Base-by-base conservation (phyloP, 306 rosid species). In the Dalbergia cultrata region DNA sequence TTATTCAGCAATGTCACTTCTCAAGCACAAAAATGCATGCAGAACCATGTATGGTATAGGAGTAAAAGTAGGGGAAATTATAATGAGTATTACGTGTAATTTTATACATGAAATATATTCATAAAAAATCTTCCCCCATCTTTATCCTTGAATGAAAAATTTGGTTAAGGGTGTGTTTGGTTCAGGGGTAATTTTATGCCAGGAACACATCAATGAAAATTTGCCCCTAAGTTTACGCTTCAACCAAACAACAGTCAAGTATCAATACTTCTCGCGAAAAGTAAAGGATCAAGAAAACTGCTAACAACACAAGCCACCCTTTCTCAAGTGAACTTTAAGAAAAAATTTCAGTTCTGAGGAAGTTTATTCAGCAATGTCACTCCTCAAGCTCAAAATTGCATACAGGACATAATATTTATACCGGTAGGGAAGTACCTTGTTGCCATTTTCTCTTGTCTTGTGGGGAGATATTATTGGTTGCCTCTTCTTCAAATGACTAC, bases 361-460 rank as follows among this genome's bases (percentile, higher is more conserved):
- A 56, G 21, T 56, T 73, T 57, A 34, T 47, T 43, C 72, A 14
- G 17, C 17, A 59, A 74, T 56, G 35, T 60, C 63, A 8, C 33
- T 63, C 61, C 22, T 60, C 57, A 74, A 61, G 72, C 18, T 10
- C 21, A 59, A 34, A 76, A 35, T 45, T 21, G 45, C 70, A 58
- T 49, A 67, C 11, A 56, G 56, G 69, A 63, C 44, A 60, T 18
- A 74, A 71, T 18, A 85, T 68, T 50, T 50, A 16, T 4, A 61
- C 37, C 0, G 49, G 17, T 33, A 53, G 62, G 78, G 56, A 74
- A 37, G 59, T 37, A 92, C 98, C 98, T 89, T 81, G 70, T 84
- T 84, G 62, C 79, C 71, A 17, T 79, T 82, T 82, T 81, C 84
- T 76, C 65, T 61, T 54, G 84, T 67, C 59, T 19, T 72, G 22